Conservation (phyloP, 371 early-diverging fungal species). For the Syncephalastrum monosporum region DNA sequence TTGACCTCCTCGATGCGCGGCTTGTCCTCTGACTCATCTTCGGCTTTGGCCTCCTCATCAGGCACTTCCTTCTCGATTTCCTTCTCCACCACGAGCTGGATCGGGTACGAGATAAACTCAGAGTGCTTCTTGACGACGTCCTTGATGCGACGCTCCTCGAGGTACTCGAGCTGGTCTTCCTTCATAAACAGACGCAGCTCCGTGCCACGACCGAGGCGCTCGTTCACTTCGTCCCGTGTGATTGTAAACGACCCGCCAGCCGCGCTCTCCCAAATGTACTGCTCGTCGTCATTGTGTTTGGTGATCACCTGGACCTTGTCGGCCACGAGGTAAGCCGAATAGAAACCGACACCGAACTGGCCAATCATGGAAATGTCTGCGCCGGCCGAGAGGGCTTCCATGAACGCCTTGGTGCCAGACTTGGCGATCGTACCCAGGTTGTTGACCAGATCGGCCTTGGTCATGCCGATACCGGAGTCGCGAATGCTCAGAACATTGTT, state of each 20-base stretch:
- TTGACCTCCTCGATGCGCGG: slow-evolving; percentile 56
- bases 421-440: slow-evolving; percentile 90
- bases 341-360: slow-evolving; percentile 95
- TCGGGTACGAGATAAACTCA: slow-evolving; percentile 73
- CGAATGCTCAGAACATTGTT: slow-evolving; percentile 65
- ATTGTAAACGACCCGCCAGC: slow-evolving; percentile 74
- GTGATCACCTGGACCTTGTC: slow-evolving; percentile 83
- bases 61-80: slow-evolving; percentile 85
- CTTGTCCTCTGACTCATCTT: slow-evolving; percentile 50
- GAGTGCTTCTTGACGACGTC: slow-evolving; percentile 81
- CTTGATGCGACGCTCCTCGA: slow-evolving; percentile 56
- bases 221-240: slow-evolving; percentile 67
- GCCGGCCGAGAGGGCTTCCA: slow-evolving; percentile 51
- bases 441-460: slow-evolving; percentile 75
- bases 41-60: slow-evolving; percentile 57
- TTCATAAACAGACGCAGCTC: slow-evolving; percentile 78
- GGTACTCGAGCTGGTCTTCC: slow-evolving; percentile 67
- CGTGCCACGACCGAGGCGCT: slow-evolving; percentile 71
- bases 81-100: slow-evolving; percentile 51
- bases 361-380: slow-evolving; percentile 76
- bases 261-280: slow-evolving; percentile 78
- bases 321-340: slow-evolving; percentile 81
- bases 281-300: slow-evolving; percentile 72
- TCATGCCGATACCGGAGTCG: slow-evolving; percentile 93
- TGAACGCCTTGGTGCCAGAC: slow-evolving; percentile 61